Conservation (phyloP, 257 asterid genomes). For the Fraxinus cuspidata region DNA sequence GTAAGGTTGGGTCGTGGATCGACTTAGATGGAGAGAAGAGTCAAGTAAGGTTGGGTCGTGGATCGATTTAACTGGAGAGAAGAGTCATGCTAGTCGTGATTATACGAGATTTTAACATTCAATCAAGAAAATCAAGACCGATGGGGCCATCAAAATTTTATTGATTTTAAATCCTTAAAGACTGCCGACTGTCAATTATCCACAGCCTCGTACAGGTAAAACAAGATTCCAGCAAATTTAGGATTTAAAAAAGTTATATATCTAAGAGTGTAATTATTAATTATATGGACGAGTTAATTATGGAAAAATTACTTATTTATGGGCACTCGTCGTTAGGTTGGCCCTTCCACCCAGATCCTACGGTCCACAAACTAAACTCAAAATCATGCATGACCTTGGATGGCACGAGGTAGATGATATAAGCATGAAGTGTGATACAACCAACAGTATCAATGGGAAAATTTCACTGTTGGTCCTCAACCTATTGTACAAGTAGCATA, state of each 20-base stretch:
- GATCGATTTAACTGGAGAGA: neutral
- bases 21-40: too few relatives aligned
- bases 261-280: neutral
- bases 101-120: conserved; percentile 18
- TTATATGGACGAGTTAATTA: conserved; percentile 29
- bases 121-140: conserved; percentile 10
- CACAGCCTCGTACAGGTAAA: conserved; percentile 25
- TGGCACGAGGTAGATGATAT: conserved; percentile 39
- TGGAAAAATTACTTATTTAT: conserved; percentile 34
- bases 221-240: neutral
- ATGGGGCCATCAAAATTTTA: neutral
- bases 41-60: too few relatives aligned
- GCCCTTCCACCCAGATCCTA: conserved; percentile 26
- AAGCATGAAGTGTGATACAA: conserved; percentile 52
- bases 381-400: conserved; percentile 34
- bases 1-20: too few relatives aligned
- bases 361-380: conserved; percentile 30
- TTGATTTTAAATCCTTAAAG: neutral
- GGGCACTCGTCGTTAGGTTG: conserved; percentile 37
- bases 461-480: neutral
- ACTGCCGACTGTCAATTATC: conserved; percentile 5
- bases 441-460: conserved; percentile 5
- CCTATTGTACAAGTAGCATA: neutral
- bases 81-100: neutral
- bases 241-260: conserved; percentile 9